A percentile compares a stretch with the other conserved stretches of the same genome.
Conservation (phyloP, 208 protist species). For the Crithidia fasciculata region DNA sequence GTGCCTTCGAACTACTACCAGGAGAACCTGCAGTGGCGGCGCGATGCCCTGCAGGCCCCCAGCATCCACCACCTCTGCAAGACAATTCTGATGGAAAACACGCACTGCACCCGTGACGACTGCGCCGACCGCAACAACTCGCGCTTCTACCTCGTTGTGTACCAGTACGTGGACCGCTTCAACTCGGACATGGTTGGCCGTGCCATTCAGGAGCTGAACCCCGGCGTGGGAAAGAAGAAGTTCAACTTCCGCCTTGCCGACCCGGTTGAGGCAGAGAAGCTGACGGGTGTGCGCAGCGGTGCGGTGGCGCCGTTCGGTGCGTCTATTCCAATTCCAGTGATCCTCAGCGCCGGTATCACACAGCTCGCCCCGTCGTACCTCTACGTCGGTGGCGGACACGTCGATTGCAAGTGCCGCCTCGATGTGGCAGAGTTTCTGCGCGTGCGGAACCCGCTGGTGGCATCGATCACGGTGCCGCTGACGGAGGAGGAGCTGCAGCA, state of each 20-base stretch:
- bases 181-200: constrained; percentile 73
- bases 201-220: constrained; percentile 65
- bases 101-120: constrained; percentile 77
- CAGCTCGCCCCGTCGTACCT: constrained; percentile 57
- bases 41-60: constrained; percentile 72
- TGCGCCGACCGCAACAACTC: constrained; percentile 76
- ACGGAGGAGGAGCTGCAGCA: constrained; percentile 66
- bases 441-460: constrained; percentile 67
- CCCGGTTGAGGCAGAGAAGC: constrained; percentile 43
- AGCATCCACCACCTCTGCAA: constrained; percentile 92
- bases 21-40: constrained; percentile 80
- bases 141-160: constrained; percentile 85
- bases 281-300: constrained; percentile 77
- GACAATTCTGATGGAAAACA: constrained; percentile 93
- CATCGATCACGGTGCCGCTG: constrained; percentile 64
- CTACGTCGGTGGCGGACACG: constrained; percentile 82
- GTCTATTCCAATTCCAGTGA: constrained; percentile 55
- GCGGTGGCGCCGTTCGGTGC: constrained; percentile 80
- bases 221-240: constrained; percentile 86
- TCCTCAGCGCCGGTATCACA: constrained; percentile 63
- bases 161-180: constrained; percentile 84
- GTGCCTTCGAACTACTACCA: constrained; percentile 91
- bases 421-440: constrained; percentile 70
- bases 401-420: constrained; percentile 83
- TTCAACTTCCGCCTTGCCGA: constrained; percentile 87